A percentile compares a stretch with the other conserved stretches of the same genome.
phyloP scores from a whole-genome alignment of 2,329 filamentous ascomycete species.

The Stachybotrys chartarum region DNA sequence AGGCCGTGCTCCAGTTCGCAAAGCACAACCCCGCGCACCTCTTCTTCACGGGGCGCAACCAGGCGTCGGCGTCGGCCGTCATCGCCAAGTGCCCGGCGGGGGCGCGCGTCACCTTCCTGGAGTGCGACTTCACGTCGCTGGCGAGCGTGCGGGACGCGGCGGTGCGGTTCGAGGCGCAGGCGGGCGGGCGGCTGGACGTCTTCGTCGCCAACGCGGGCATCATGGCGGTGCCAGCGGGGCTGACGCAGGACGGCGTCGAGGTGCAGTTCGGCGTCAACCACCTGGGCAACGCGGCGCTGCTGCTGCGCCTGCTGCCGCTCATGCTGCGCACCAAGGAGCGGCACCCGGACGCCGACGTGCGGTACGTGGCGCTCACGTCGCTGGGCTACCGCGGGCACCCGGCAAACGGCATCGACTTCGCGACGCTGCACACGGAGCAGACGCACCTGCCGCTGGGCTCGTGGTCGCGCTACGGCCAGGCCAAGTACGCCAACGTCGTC shows the following conservation, averaged over 20 bases:
- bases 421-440: constrained; percentile 16
- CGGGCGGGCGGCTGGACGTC: constrained; percentile 32
- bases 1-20: constrained; percentile 17
- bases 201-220: constrained; percentile 31
- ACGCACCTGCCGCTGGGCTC: constrained; percentile 21
- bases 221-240: constrained; percentile 16
- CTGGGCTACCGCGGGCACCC: constrained; percentile 17
- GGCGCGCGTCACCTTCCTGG: constrained; percentile 22
- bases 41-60: constrained; percentile 44
- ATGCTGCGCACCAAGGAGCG: constrained; percentile 13
- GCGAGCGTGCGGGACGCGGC: constrained; percentile 37
- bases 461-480: constrained; percentile 41
- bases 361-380: constrained; percentile 19
- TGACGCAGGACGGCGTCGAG: constrained; percentile 25
- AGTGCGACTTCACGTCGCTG: constrained; percentile 43
- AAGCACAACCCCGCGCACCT: constrained; percentile 42
- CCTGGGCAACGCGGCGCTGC: constrained; percentile 19
- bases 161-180: constrained; percentile 24
- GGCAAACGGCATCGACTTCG: constrained; percentile 17
- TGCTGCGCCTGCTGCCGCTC: constrained; percentile 24
- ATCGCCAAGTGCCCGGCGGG: constrained; percentile 24
- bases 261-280: constrained; percentile 28
- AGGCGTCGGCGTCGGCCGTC: constrained; percentile 34
- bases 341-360: constrained; percentile 8
- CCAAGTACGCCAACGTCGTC: constrained; percentile 42